These are phyloP conservation scores for Chaetomium strumarium DNA, from an alignment of 2,329 filamentous ascomycete genomes.

Conservation along the genomic window DNA sequence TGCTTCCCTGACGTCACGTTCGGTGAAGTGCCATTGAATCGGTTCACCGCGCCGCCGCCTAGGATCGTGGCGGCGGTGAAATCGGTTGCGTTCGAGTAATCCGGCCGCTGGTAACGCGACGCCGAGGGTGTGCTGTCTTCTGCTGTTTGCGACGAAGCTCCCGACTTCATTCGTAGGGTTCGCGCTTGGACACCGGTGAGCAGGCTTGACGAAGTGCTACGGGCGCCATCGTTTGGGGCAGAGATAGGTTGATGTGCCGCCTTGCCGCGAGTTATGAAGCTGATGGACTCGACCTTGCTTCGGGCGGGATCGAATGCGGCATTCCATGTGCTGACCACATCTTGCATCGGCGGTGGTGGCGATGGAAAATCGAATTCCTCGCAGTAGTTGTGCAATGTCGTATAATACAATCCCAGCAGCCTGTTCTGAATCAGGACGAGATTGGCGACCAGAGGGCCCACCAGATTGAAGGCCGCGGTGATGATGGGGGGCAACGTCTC, in stretches of 20 bases:
- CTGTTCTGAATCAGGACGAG: constrained; percentile 74
- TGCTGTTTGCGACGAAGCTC: constrained; percentile 14
- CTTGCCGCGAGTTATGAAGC: constrained; percentile 61
- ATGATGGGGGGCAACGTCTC: constrained; percentile 67
- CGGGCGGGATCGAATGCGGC: constrained; percentile 57
- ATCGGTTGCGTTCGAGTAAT: constrained; percentile 38
- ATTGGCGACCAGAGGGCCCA: constrained; percentile 63
- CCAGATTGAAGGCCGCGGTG: constrained; percentile 63
- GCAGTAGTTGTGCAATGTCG: constrained; percentile 67
- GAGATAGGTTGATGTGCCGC: constrained; percentile 44
- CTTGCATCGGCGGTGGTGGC: constrained; percentile 65
- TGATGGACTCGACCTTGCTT: constrained; percentile 60
- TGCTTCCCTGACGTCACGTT: neutral
- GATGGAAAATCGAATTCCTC: constrained; percentile 63
- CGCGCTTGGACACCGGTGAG: constrained; percentile 33
- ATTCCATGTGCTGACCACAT: constrained; percentile 63
- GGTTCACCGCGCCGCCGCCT: constrained; percentile 29
- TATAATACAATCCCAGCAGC: constrained; percentile 73
- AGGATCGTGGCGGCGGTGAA: constrained; percentile 40
- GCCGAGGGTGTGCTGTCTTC: constrained; percentile 26
- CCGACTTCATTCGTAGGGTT: constrained; percentile 31
- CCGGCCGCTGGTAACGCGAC: constrained; percentile 26
- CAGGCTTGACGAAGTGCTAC: constrained; percentile 39
- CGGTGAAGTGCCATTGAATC: constrained; percentile 23
- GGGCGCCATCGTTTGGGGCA: constrained; percentile 31